Base-by-base conservation (phyloP, 805 yeast genomes). In the Candida fluviatilis region DNA sequence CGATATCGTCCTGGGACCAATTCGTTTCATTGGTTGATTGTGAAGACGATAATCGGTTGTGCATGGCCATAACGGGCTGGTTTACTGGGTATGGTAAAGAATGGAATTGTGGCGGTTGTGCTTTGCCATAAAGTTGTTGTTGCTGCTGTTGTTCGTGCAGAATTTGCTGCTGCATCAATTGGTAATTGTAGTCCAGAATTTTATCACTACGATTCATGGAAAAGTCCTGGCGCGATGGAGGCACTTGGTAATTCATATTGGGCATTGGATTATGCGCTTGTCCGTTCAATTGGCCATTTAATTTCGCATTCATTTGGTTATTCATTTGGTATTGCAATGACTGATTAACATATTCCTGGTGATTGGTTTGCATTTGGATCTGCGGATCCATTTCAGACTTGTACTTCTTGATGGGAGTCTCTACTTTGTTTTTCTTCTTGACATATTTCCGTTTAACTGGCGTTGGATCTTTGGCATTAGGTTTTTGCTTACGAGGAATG, bases 361-460 rank as follows among this genome's bases (percentile, higher is more conserved):
- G 29, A 7, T 26, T 8, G 5, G 7, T 13, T 26, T 26, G 29
- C n/a, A 26, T 10, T 10, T 10, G 29, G n/a, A 26, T 26, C n/a
- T 26, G 29, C 49, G 80, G 83, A 27, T 32, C 37, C 33, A 40
- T 35, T 19, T 54, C 65, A 13, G 47, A 43, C 41, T 57, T 60
- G 37, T 23, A 68, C 55, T 46, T 84, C 78, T 52, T 77, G 66
- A 38, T 69, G 40, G 41, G 76, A 60, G 49, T 66, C 4, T 85
- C 95, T 49, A 78, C 79, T 35, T 68, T 66, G 10, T 15, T 15
- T 1, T 91, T 87, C 39, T 87, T 73, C 45, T 73, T 76, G 18
- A 68, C 62, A 46, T 66, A 67, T 42, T 67, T 66, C 29, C 73
- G 55, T 40, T 66, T 66, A 18, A 60, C 57, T 2, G 69, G 73